Percentiles rank a stretch among this genome's conserved stretches.
Conservation (phyloP, 768 basidiomycete species). For the Fomitopsis serialis region DNA sequence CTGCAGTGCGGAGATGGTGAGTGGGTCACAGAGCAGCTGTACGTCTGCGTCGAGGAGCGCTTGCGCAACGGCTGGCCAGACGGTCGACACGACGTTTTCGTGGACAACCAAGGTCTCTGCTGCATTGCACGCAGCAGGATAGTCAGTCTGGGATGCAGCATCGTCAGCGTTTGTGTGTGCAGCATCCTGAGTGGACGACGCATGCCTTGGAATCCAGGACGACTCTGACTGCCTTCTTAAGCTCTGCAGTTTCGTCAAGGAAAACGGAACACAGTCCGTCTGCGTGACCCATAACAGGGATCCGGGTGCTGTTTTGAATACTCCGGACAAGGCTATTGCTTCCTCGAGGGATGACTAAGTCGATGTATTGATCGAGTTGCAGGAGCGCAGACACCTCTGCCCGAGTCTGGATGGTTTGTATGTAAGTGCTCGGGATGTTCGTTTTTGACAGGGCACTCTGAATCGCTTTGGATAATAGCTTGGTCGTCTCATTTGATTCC, state of each 20-base stretch:
- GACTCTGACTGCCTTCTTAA: constrained; percentile 75
- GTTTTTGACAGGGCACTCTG: constrained; percentile 71
- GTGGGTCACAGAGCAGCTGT: constrained; percentile 71
- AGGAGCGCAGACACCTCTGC: constrained; percentile 87
- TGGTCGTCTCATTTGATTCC: constrained; percentile 81
- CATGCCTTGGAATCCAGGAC: constrained; percentile 88
- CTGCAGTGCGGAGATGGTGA: constrained; percentile 53
- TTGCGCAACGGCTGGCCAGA: constrained; percentile 79
- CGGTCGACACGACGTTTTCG: constrained; percentile 54
- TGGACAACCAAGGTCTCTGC: constrained; percentile 89
- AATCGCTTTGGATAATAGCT: constrained; percentile 75
- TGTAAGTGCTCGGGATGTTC: constrained; percentile 68
- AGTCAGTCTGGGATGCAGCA: constrained; percentile 58
- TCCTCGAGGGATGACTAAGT: constrained; percentile 94
- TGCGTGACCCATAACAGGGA: constrained; percentile 98
- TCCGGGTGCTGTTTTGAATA: constrained; percentile 87
- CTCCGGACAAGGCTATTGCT: constrained; percentile 84
- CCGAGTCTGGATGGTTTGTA: constrained; percentile 89
- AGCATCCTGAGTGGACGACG: background rate
- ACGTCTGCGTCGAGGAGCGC: constrained; percentile 68
- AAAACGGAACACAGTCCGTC: constrained; percentile 93
- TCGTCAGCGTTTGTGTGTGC: background rate
- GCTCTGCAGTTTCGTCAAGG: constrained; percentile 77
- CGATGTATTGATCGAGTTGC: constrained; percentile 85
- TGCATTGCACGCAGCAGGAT: constrained; percentile 95